Evolutionary conservation across 495 filamentous ascomycete genomes (phyloP).

Genomic region (Apodospora peruviana): DNA sequence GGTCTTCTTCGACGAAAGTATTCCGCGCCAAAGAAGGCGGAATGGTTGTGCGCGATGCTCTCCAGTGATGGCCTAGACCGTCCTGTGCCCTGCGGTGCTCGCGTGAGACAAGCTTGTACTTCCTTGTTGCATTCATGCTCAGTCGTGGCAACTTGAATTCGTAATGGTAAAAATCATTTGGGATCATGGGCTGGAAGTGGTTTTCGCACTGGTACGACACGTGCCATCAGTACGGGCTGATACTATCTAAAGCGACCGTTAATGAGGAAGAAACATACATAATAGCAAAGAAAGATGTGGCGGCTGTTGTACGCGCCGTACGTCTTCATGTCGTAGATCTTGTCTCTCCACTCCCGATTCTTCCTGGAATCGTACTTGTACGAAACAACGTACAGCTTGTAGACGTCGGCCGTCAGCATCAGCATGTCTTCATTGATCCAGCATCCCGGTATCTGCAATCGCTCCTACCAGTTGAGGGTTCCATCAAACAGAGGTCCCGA

Average conservation of each 20-base stretch:
- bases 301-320: constrained; percentile 22
- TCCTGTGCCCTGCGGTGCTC: background rate
- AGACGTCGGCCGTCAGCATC: constrained; percentile 23
- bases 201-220: constrained; percentile 2
- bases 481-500: background rate
- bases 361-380: constrained; percentile 10
- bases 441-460: constrained; percentile 15
- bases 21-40: background rate
- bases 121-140: constrained; percentile 9
- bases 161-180: constrained; percentile 16
- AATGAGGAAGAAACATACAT: constrained; percentile 1
- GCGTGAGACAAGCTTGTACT: constrained; percentile 7
- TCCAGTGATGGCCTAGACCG: background rate
- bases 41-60: background rate
- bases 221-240: background rate
- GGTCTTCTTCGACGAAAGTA: background rate
- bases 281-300: constrained; percentile 22
- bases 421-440: constrained; percentile 18
- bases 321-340: constrained; percentile 16
- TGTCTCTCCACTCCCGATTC: background rate
- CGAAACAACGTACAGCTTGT: constrained; percentile 14
- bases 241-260: background rate
- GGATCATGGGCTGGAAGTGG: constrained; percentile 22
- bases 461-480: constrained; percentile 17
- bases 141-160: constrained; percentile 23